A percentile compares a stretch with the other conserved stretches of the same genome.
Evolutionary conservation across 257 asterid genomes (phyloP).

Genomic region (Ligustrum vulgare): DNA sequence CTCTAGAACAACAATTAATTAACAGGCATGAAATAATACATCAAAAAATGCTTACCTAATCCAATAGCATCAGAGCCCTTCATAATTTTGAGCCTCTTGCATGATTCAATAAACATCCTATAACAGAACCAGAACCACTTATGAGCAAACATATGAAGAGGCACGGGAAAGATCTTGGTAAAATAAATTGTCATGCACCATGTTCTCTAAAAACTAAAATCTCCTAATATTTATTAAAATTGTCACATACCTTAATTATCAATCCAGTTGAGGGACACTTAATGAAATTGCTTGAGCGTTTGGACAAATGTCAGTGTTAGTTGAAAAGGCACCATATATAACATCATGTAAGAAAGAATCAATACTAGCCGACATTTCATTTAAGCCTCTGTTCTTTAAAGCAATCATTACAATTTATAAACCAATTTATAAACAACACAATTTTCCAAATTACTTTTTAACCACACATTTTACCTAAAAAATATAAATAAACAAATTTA

Average conservation of each 20-base stretch:
- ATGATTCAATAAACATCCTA: constrained; percentile 72
- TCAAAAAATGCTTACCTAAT: constrained; percentile 44
- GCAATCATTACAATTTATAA: no score
- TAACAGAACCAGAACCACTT: constrained; percentile 14
- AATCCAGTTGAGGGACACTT: background rate
- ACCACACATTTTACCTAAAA: no score
- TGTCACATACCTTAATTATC: background rate
- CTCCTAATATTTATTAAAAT: background rate
- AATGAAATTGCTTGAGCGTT: background rate
- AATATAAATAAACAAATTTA: no score
- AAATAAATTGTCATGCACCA: background rate
- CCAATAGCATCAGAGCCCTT: constrained; percentile 85
- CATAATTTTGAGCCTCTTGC: constrained; percentile 80
- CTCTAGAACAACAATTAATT: background rate
- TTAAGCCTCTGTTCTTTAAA: background rate
- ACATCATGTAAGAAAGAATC: background rate
- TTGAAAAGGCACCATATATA: background rate
- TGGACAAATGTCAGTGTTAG: background rate
- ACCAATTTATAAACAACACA: no score
- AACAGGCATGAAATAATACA: background rate
- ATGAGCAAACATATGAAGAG: background rate
- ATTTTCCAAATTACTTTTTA: no score
- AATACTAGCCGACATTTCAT: background rate
- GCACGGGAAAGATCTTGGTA: background rate
- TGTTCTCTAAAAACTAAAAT: background rate